Conservation (phyloP, 805 yeast species). For the Dipodascus albidus region DNA sequence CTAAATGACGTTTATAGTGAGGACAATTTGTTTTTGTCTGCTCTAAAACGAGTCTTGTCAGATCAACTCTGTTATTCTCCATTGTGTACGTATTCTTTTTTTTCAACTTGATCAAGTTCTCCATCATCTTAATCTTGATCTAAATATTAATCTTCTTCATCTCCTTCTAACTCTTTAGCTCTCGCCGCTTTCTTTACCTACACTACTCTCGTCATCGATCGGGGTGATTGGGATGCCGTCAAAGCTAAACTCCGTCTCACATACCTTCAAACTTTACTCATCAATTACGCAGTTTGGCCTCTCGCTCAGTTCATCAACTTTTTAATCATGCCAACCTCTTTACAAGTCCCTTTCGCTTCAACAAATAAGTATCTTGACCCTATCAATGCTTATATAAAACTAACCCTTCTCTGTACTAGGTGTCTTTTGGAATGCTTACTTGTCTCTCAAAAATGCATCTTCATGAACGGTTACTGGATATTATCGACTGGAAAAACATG, state of each 20-base stretch:
- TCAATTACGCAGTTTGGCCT: constrained; percentile 91
- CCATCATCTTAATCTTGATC: no score
- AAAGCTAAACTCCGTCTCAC: constrained; percentile 50
- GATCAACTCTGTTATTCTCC: constrained; percentile 92
- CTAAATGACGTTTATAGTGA: constrained; percentile 66
- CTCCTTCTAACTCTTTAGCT: no score
- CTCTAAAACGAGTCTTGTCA: constrained; percentile 72
- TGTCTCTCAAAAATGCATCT: constrained; percentile 67
- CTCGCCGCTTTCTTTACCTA: constrained; percentile 71
- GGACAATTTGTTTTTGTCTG: constrained; percentile 65
- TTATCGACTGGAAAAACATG: constrained; percentile 16
- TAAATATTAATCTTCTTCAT: no score
- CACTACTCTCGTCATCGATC: constrained; percentile 71
- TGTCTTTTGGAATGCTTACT: constrained; percentile 88
- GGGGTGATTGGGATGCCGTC: constrained; percentile 55
- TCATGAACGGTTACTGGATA: constrained; percentile 1
- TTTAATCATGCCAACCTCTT: constrained; percentile 58
- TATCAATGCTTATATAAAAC: no score
- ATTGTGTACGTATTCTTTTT: constrained; percentile 25
- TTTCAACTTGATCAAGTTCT: no score
- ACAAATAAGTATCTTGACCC: constrained; percentile 23
- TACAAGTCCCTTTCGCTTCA: constrained; percentile 87
- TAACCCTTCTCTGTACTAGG: constrained; percentile 33
- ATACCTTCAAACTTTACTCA: constrained; percentile 47
- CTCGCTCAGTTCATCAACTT: constrained; percentile 71